Evolutionary conservation across 2,329 filamentous ascomycete species (phyloP), one percentile per base, ranked within the genome.

Genomic region (Monilinia polystroma): DNA sequence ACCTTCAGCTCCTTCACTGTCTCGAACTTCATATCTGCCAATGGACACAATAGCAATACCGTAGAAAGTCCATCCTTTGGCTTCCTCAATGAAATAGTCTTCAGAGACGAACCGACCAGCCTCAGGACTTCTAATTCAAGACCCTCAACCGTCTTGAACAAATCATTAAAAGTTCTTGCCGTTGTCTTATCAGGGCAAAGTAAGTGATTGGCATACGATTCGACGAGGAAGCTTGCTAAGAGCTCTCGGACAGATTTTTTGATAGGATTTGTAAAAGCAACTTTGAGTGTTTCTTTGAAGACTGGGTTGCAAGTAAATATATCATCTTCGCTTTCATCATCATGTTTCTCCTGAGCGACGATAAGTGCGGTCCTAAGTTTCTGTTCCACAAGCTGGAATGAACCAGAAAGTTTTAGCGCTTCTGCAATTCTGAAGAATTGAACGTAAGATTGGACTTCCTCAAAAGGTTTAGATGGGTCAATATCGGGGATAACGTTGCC

Each of bases 81-180:
- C 10, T 38, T 60, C 2, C 7, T 14, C 58, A 62, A 18, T 4
- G 45, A 18, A 18, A 62, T 49, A 62, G n/a, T 20, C 49, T 23
- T 11, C 14, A 62, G n/a, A 1, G 29, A 51, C 4, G 1, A 18
- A 6, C 12, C 45, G 3, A 62, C 45, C 1, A 20, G 51, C 6
- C 45, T 38, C 32, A 62, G n/a, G 38, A 62, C 29, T 12, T 26
- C 47, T 7, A 62, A 14, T 38, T 51, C 58, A 10, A 62, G 32
- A 51, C 58, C 29, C 2, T 62, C n/a, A 4, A 62, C 14, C 4
- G 23, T 23, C 5, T 51, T 4, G 1, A 62, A 51, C 5, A 62
- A 14, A 38, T 51, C 10, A 2, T 51, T 26, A 6, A 62, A 62
- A 11, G 32, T 23, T 1, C 38, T 41, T 7, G 58, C 32, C 8